A percentile compares a stretch with the other conserved stretches of the same genome.
phyloP scores from a whole-genome alignment of 2,329 filamentous ascomycete genomes.

The Thelonectria rubi region DNA sequence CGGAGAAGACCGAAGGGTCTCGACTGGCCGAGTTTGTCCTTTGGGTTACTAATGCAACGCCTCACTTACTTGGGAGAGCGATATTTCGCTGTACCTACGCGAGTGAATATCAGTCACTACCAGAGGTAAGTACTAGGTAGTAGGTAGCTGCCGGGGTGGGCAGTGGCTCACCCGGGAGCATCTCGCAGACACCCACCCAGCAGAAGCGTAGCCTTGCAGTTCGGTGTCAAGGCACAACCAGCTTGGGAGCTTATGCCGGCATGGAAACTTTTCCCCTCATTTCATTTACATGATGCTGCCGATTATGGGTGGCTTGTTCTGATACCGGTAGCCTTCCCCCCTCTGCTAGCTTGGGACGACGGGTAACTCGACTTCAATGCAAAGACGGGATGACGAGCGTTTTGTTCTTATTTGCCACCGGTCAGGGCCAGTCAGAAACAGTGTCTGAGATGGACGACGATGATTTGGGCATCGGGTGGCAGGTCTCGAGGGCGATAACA shows the following conservation, averaged over 20 bases:
- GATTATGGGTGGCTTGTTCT: neutral
- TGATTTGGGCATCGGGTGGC: too few relatives aligned
- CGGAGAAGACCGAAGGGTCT: neutral
- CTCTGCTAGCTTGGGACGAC: neutral
- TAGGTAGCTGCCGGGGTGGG: too few relatives aligned
- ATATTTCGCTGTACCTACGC: neutral
- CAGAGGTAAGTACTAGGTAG: too few relatives aligned
- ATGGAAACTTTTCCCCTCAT: neutral
- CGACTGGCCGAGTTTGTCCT: neutral
- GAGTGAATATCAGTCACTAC: neutral
- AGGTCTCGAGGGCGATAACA: neutral
- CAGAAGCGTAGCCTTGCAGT: neutral
- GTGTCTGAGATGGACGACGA: too few relatives aligned
- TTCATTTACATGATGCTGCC: neutral
- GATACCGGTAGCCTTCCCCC: neutral
- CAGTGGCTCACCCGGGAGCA: too few relatives aligned
- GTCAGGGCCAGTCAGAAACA: neutral
- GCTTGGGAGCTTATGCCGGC: neutral
- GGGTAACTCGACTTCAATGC: neutral
- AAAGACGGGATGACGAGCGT: neutral
- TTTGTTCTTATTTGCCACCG: neutral
- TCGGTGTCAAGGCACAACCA: neutral
- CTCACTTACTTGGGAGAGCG: neutral
- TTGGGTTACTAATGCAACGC: neutral
- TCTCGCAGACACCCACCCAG: neutral